Evolutionary conservation across 306 rosid species (phyloP), one percentile per base, ranked within the genome.

Genomic region (Cicer judaicum): DNA sequence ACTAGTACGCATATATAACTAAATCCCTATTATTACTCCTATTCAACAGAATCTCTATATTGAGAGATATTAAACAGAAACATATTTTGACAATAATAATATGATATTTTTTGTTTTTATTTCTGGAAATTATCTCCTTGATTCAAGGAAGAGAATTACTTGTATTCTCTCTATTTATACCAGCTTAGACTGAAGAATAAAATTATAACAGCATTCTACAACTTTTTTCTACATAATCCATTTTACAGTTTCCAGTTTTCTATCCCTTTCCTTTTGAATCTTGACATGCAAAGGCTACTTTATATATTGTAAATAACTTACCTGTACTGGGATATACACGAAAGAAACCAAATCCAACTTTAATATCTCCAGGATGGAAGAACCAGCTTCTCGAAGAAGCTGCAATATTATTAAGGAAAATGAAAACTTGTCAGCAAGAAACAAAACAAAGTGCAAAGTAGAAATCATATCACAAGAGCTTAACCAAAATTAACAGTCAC

Each of bases 281-380:
- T 59, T 59, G 41, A 59, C 64, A 59, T 59, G 64, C 21, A 65
- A 83, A 40, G 36, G 62, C 81, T 69, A 61, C 72, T 70, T 62
- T 49, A 74, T 53, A 55, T 72, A 79, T 50, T 41, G 70, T 71
- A 79, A 48, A 68, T 62, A 57, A 83, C 71, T 83, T 77, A 89
- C 99, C 89, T 95, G 93, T 38, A 86, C 59, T 1, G 99, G 99
- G 66, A 95, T 62, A 77, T 89, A 90, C 52, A 95, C 86, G 57
- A 89, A 86, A 76, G 98, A 92, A 59, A 81, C 81, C 71, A 88
- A 76, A 80, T 87, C 97, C 73, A 95, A 84, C 88, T 95, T 95
- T 80, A 92, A 82, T 89, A 95, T 92, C 95, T 95, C 96, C 85
- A 95, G 74, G 64, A 92, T 81, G 12, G 96, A 95, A 81, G 91